These are phyloP conservation scores for Conticribra guillardii DNA, from an alignment of 108 stramenopile genomes.

Conservation along the genomic window DNA sequence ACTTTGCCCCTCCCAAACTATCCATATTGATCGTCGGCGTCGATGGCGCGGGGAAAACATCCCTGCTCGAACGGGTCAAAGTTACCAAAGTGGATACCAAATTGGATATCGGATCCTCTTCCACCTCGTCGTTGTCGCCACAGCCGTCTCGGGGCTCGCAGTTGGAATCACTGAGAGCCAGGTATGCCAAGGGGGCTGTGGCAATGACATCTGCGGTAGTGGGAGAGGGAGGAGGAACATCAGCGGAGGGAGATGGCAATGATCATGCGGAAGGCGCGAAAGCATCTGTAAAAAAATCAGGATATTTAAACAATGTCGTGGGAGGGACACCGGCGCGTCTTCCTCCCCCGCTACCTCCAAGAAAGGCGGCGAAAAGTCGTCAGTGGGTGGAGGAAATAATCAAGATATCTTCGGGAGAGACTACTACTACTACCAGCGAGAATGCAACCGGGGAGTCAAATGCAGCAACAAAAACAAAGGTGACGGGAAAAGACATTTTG, in stretches of 20 bases:
- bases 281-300: not conserved
- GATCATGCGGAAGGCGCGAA: not conserved
- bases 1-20: constrained; percentile 76
- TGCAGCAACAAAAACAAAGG: not conserved
- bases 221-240: not conserved
- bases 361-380: constrained; percentile 22
- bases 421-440: not conserved
- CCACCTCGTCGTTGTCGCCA: not conserved
- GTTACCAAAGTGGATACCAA: constrained; percentile 64
- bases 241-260: not conserved
- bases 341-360: constrained; percentile 35
- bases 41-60: constrained; percentile 71
- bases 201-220: constrained; percentile 32
- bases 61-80: constrained; percentile 81
- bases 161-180: not conserved
- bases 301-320: not conserved
- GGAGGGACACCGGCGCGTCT: constrained; percentile 39
- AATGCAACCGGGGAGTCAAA: not conserved
- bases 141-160: constrained; percentile 6
- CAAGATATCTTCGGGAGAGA: not conserved
- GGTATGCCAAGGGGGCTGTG: constrained; percentile 23
- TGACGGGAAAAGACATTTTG: not conserved
- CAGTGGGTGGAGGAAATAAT: constrained; percentile 13
- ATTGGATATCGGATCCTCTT: not conserved
- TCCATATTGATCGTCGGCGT: constrained; percentile 76